A percentile compares a stretch with the other conserved stretches of the same genome.
Conservation (phyloP, 2,329 filamentous ascomycete genomes). For the Colletotrichum chrysophilum region DNA sequence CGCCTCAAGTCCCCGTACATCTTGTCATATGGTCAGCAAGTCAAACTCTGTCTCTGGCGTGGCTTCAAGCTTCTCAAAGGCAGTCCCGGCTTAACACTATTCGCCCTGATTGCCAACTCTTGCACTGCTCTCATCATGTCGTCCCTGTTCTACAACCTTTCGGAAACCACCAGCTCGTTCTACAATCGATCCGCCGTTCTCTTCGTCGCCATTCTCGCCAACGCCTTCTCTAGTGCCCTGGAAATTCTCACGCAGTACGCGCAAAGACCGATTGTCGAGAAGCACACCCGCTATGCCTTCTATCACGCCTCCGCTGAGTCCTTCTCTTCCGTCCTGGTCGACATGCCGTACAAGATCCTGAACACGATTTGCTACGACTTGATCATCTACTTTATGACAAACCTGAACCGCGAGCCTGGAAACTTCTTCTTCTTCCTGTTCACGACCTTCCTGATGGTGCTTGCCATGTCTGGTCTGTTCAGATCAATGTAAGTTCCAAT, state of each 20-base stretch:
- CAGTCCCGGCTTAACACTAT: constrained; percentile 43
- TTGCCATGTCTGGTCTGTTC: constrained; percentile 46
- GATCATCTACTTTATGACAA: constrained; percentile 69
- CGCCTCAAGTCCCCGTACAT: constrained; percentile 55
- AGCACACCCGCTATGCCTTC: constrained; percentile 31
- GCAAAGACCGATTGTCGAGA: constrained; percentile 31
- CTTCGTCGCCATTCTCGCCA: constrained; percentile 60
- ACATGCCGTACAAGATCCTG: constrained; percentile 33
- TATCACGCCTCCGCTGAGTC: constrained; percentile 34
- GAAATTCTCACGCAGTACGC: constrained; percentile 32
- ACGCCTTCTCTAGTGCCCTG: constrained; percentile 47
- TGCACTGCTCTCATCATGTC: constrained; percentile 57
- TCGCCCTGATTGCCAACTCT: constrained; percentile 46
- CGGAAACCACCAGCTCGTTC: constrained; percentile 47
- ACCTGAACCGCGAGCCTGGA: constrained; percentile 59
- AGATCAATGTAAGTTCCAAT: constrained; percentile 40
- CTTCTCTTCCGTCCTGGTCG: constrained; percentile 14
- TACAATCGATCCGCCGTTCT: constrained; percentile 50
- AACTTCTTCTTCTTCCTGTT: constrained; percentile 59
- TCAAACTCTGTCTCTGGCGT: constrained; percentile 46
- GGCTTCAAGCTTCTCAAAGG: constrained; percentile 44
- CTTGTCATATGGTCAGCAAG: constrained; percentile 51
- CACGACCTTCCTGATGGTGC: constrained; percentile 50
- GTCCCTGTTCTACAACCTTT: constrained; percentile 54
- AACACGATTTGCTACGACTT: constrained; percentile 66